Base-by-base conservation (phyloP, 139 green algal genomes). In the Diplosphaera chodatii region DNA sequence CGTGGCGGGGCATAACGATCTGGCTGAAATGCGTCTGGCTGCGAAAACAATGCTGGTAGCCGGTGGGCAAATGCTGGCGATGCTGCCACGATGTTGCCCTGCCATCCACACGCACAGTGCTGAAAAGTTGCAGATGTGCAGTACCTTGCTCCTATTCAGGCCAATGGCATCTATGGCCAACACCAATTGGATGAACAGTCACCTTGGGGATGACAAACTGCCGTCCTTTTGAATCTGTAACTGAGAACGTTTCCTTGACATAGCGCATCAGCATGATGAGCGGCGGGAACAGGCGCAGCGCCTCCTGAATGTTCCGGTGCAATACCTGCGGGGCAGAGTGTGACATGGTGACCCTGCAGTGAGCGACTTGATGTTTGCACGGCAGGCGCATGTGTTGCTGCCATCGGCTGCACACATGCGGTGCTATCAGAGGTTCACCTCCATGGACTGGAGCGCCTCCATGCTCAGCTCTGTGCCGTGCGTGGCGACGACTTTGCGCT, bases 211-310 rank as follows among this genome's bases (percentile, higher is more conserved):
- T 78, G 27, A 78, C 78, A 76, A 89, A 96, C 5, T 73, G 78
- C 72, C 90, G 85, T 32, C 94, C 94, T 23, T 86, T 71, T 55
- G 68, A 81, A 34, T 84, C 94, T 27, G 83, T 96, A 21, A 98
- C 92, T 3, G 72, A 68, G 86, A 98, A 99, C 34, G 84, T 67
- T 70, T 89, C 77, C 71, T 96, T 93, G 65, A 75, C 80, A 41
- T 94, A 88, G 65, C 95, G 86, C 84, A 99, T 85, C 32, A 99
- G 80, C 91, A 99, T 88, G 74, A 98, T 89, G 71, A 99, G 88
- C 10, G 95, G 95, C 56, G 95, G 95, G 79, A 96, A 81, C 74
- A 99, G 90, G 69, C 95, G 89, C 69, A 99, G 85, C 59, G 92
- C 91, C 82, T 97, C 92, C 33, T 73, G 37, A 67, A 96, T 91